Evolutionary conservation across 1,284 basidiomycete species (phyloP), one percentile per base, ranked within the genome.

Genomic region (Puccinia brachypodii): DNA sequence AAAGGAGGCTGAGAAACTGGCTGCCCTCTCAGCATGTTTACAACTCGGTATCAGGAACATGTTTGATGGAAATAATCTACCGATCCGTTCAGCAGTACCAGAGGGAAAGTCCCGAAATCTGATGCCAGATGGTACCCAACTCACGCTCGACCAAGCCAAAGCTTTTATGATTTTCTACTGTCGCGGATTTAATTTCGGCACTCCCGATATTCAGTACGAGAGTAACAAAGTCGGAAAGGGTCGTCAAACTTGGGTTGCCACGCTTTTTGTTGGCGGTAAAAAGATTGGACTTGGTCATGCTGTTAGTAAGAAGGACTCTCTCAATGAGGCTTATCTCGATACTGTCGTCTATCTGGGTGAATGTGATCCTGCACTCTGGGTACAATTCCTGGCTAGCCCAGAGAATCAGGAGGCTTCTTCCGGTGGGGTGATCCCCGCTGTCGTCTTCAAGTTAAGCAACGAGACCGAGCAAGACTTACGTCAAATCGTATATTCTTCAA

Each of bases 121-220:
- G 6, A 89, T 97, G 28, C 90, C 91, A 22, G 92, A 95, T 85
- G 91, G 91, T 33, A 89, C 91, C 4, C 84, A 87, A 36, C 89
- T 96, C 83, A 89, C 88, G 8, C 91, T 92, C 71, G 93, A 95
- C 82, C 90, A 90, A 71, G 94, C 95, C 0, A 91, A 92, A 77
- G 91, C 91, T 83, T 98, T 98, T 87, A 95, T 98, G 92, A 95
- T 96, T 84, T 98, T 93, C 85, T 98, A 98, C 86, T 97, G 95
- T 86, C 90, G 91, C 62, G 89, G 91, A 56, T 97, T 92, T 86
- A 88, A 89, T 47, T 96, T 96, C 84, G 89, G 89, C n/a, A 91
- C 91, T 84, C 94, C 95, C 1, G 93, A 95, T 74, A 88, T 98
- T 82, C 88, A 89, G 22, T 92, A 90, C 83, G 86, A 88, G 64